These are phyloP conservation scores for Hypomontagnella submonticulosa DNA, from an alignment of 495 filamentous ascomycete species.

Conservation along the genomic window DNA sequence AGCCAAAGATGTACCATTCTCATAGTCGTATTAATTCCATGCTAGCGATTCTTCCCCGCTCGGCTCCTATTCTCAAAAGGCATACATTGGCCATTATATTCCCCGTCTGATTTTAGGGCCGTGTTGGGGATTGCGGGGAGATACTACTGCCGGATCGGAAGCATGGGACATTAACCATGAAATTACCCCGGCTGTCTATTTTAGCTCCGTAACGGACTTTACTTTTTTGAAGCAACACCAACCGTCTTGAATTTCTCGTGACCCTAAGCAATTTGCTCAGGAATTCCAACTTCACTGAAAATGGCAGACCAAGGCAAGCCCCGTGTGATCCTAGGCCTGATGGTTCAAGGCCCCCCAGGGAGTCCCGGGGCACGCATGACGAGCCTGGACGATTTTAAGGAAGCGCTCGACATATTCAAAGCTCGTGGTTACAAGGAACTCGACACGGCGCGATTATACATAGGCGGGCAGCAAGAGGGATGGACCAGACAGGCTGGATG, in stretches of 20 bases:
- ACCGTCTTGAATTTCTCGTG: not conserved
- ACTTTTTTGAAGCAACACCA: not conserved
- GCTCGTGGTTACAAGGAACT: slow-evolving; percentile 73
- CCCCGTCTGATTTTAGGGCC: too few species aligned
- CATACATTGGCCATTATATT: too few species aligned
- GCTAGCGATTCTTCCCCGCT: slow-evolving; percentile 17
- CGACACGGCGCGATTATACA: slow-evolving; percentile 77
- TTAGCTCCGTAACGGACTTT: not conserved
- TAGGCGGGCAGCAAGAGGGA: slow-evolving; percentile 77
- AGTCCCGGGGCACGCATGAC: slow-evolving; percentile 63
- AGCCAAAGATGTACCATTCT: too few species aligned
- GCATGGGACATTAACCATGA: slow-evolving; percentile 19
- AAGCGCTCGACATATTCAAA: slow-evolving; percentile 70
- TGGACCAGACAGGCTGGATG: slow-evolving; percentile 78
- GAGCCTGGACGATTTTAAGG: slow-evolving; percentile 69
- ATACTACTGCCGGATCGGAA: slow-evolving; percentile 12
- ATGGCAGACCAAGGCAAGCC: slow-evolving; percentile 44
- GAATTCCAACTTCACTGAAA: too few species aligned
- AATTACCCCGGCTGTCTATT: slow-evolving; percentile 6
- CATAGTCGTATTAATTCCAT: not conserved
- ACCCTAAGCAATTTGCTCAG: too few species aligned
- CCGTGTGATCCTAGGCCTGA: slow-evolving; percentile 62
- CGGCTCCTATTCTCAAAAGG: not conserved
- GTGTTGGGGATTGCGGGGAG: slow-evolving; percentile 13
- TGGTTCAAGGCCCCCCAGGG: slow-evolving; percentile 59